Percentiles rank a stretch among this genome's conserved stretches.
Conservation (phyloP, 2,329 filamentous ascomycete genomes). For the Ophiocordyceps robertsii region DNA sequence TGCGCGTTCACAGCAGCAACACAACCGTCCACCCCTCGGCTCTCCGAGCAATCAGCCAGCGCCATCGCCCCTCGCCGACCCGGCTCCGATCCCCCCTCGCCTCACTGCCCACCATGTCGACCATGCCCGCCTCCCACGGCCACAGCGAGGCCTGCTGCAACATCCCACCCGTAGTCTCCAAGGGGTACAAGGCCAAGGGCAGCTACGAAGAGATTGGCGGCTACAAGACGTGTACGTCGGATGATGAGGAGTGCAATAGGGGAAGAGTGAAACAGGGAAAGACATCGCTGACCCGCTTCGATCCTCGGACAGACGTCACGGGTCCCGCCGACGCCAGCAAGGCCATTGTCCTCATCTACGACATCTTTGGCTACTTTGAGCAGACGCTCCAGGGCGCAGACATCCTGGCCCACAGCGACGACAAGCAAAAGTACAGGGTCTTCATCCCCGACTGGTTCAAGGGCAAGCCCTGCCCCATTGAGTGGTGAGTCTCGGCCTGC, state of each 20-base stretch:
- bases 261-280: background rate
- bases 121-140: slow-evolving; percentile 36
- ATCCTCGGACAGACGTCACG: slow-evolving; percentile 26
- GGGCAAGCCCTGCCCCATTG: slow-evolving; percentile 49
- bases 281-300: background rate
- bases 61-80: no score
- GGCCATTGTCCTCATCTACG: slow-evolving; percentile 49
- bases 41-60: no score
- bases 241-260: background rate
- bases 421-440: slow-evolving; percentile 60
- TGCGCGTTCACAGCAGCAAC: no score
- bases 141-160: slow-evolving; percentile 45
- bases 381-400: slow-evolving; percentile 61
- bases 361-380: slow-evolving; percentile 58
- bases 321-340: slow-evolving; percentile 35
- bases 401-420: slow-evolving; percentile 42
- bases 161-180: slow-evolving; percentile 41
- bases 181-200: slow-evolving; percentile 42
- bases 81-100: no score
- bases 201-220: slow-evolving; percentile 41
- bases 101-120: slow-evolving; percentile 24
- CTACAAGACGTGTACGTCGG: slow-evolving; percentile 33
- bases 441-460: slow-evolving; percentile 90
- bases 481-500: slow-evolving; percentile 21
- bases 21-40: no score